Conservation (phyloP, 1,284 basidiomycete species). For the Pseudomicrostroma phylloplanum region DNA sequence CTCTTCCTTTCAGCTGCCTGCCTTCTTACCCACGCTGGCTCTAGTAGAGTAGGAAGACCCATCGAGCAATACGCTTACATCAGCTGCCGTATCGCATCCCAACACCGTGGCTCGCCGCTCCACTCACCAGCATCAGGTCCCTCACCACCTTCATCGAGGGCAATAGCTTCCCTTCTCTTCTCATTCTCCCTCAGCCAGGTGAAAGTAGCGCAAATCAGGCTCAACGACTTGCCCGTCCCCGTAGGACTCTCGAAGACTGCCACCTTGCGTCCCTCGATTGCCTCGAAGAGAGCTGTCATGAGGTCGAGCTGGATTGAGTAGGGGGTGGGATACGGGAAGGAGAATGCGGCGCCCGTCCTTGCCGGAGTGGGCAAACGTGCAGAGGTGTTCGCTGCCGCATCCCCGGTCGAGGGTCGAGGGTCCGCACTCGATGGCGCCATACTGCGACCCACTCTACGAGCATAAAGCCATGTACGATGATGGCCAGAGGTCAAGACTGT, state of each 20-base stretch:
- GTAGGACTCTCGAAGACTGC: slow-evolving; percentile 61
- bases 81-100: too few relatives aligned
- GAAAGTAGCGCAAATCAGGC: slow-evolving; percentile 52
- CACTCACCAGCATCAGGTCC: slow-evolving; percentile 10
- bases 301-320: slow-evolving; percentile 82
- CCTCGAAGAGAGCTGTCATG: slow-evolving; percentile 77
- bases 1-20: slow-evolving; percentile 48
- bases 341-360: slow-evolving; percentile 17
- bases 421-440: too few relatives aligned
- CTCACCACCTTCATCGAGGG: slow-evolving; percentile 18
- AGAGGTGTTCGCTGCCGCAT: too few relatives aligned
- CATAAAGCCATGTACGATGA: too few relatives aligned
- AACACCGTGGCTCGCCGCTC: not conserved
- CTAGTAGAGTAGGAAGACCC: slow-evolving; percentile 14
- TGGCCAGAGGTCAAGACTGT: too few relatives aligned
- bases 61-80: too few relatives aligned
- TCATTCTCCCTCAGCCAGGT: slow-evolving; percentile 49
- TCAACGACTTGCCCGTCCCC: slow-evolving; percentile 54
- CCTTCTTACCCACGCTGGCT: slow-evolving; percentile 53
- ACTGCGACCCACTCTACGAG: too few relatives aligned
- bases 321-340: slow-evolving; percentile 55
- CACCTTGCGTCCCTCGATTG: slow-evolving; percentile 68
- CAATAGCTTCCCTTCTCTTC: slow-evolving; percentile 19
- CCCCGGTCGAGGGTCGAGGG: too few relatives aligned
- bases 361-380: not conserved